phyloP scores from a whole-genome alignment of 768 basidiomycete species.

The Suillus paluster region DNA sequence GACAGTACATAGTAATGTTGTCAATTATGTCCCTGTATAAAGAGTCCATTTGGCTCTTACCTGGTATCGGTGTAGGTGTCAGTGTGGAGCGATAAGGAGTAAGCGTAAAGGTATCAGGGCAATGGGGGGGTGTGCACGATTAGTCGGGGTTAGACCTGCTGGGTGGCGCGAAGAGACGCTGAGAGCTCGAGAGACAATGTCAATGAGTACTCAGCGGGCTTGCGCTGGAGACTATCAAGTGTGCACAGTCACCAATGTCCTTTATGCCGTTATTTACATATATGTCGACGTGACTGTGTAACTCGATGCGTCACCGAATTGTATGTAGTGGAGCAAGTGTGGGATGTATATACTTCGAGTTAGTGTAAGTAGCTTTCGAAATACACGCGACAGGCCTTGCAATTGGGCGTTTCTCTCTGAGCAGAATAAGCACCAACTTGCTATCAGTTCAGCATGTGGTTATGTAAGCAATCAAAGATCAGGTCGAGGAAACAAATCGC shows the following conservation, averaged over 20 bases:
- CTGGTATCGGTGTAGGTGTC: neutral
- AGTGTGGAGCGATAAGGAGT: constrained; percentile 4
- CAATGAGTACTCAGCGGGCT: neutral
- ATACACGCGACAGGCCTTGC: neutral
- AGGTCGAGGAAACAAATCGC: neutral
- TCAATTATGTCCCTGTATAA: neutral
- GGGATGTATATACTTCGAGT: neutral
- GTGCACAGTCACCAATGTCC: neutral
- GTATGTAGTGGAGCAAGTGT: neutral
- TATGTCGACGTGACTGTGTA: neutral
- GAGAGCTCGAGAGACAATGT: too few species aligned
- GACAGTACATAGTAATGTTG: neutral
- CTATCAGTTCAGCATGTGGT: neutral
- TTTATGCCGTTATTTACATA: neutral
- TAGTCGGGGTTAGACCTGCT: constrained; percentile 1
- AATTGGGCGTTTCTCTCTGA: too few species aligned
- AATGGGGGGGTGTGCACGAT: neutral
- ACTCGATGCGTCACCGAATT: neutral
- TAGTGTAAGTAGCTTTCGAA: neutral
- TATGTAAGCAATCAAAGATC: neutral
- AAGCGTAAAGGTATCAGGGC: neutral
- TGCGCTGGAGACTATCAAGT: neutral
- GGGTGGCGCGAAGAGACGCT: neutral
- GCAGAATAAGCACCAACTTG: too few species aligned
- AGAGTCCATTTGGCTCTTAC: neutral